Conservation (phyloP, 148 eudicot species). For the Linanthus parryae region DNA sequence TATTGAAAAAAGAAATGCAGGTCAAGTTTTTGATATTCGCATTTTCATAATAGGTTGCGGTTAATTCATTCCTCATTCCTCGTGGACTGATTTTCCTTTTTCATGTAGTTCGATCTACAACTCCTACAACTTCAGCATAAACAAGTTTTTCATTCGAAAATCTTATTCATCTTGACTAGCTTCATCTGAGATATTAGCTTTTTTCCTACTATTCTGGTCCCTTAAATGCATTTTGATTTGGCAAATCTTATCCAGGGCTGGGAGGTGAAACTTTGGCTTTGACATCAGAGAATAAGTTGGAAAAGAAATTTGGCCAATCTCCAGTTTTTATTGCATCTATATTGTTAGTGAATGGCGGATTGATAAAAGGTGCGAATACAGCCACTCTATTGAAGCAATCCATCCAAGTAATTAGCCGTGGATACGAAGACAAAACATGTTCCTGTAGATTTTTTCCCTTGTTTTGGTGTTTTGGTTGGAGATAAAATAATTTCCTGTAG, state of each 20-base stretch:
- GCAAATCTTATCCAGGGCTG: slow-evolving; percentile 5
- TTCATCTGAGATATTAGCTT: slow-evolving; percentile 1
- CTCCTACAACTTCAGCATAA: background rate
- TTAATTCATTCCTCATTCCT: background rate
- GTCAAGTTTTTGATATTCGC: slow-evolving; percentile 5
- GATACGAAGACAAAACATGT: slow-evolving; percentile 27
- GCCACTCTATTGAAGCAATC: slow-evolving; percentile 20
- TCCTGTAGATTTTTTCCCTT: no score
- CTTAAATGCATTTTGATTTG: no score
- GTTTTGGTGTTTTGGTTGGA: no score
- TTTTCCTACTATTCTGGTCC: no score
- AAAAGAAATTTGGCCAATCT: slow-evolving; percentile 28
- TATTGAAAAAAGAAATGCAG: slow-evolving; percentile 8
- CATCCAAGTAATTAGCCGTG: slow-evolving; percentile 27
- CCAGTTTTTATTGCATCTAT: slow-evolving; percentile 25
- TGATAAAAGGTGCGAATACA: slow-evolving; percentile 5
- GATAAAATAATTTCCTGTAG: no score
- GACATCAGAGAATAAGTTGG: slow-evolving; percentile 13
- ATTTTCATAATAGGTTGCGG: background rate
- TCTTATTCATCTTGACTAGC: background rate
- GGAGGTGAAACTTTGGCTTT: slow-evolving; percentile 11
- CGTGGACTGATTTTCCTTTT: background rate
- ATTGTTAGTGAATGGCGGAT: slow-evolving; percentile 14
- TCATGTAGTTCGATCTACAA: background rate
- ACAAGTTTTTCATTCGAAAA: background rate